Base-by-base conservation (phyloP, 129 eudicot genomes). In the Flaveria linearis region DNA sequence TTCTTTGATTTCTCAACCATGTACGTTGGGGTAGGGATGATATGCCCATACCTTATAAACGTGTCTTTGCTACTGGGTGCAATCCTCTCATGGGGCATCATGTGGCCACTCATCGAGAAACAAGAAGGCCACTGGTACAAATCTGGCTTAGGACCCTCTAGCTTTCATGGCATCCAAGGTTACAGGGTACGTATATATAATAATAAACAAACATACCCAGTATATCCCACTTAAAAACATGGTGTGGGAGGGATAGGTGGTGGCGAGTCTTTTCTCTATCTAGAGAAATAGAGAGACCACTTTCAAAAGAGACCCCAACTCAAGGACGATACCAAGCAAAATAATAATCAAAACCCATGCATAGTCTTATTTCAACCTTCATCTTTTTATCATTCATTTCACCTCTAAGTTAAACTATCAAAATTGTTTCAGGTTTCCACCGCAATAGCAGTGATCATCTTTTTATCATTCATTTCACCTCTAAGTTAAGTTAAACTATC, bases 161-260 rank as follows among this genome's bases (percentile, higher is more conserved):
- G 68, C 69, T 84, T 88, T 55, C 90, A 88, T 74, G 93, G 93
- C 42, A 80, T 88, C 66, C 88, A 86, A 68, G 93, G 93, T 75
- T 88, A 88, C 70, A 86, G 86, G 86, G 93, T 88, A 74, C 1
- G 15, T 50, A 7, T 1, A 43, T 20, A 1, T 13, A 2, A 28
- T 2, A 28, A 2, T 28, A 28, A 28, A 20, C 22, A 20, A 20
- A 20, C 22, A 20, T 20, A 20, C 0, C 0, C 22, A 20, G 22
- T 20, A 20, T 20, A 20, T 12, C 22, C 22, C 22, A 20, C 22
- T 20, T 20, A 20, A 20, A 20, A 20, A 0, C 22, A 20, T 0
- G 22, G 22, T 20, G 0, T 20, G 22, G 22, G 22, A 20, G 22
- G 22, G 22, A 0, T 20, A 20, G 22, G 22, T 20, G 22, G 22